Evolutionary conservation across 805 yeast species (phyloP), one percentile per base, ranked within the genome.

Genomic region (Wickerhamomyces pijperi): DNA sequence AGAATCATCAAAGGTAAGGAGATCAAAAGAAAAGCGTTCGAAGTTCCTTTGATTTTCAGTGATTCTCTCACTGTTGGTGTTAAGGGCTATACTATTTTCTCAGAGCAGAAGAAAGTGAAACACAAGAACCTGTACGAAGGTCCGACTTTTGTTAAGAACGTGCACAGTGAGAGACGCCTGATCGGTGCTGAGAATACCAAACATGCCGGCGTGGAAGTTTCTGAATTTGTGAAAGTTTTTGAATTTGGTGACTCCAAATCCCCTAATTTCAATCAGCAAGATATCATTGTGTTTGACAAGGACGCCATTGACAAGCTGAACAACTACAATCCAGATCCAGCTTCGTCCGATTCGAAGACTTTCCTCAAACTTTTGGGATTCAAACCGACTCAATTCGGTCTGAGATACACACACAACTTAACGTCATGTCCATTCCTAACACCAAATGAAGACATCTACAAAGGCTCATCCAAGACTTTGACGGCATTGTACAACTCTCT

Each of bases 331-430:
- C 12, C 29, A 8, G 13, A 13, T 25, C n/a, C 7, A 11, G 12
- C 4, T 7, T 21, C 25, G 11, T 21, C 25, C 6, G 11, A 21
- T 21, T 21, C 25, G 11, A 61, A 56, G 1, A 78, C 87, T 0
- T 69, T 72, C 37, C 59, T 88, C 36, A 72, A 75, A 42, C 58
- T 87, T 2, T 46, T 86, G 7, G 90, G 95, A 1, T 85, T 84
- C 55, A 64, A 84, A 42, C 60, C 67, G 17, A 48, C 65, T 3
- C 44, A 53, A 8, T 43, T 54, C 11, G 63, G 69, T 34, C 62
- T 71, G 37, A 65, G 68, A 42, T 70, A 76, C 3, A 68, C 62
- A 41, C 73, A 78, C 51, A 73, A 71, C 44, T 55, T 72, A 11
- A 60, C 68, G 2, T 70, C 75, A 4, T 70, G 94, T 0, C 49